Percentiles rank a stretch among this genome's conserved stretches.
phyloP scores from a whole-genome alignment of 176 grass and related monocot genomes.

The Tuctoria greenei region DNA sequence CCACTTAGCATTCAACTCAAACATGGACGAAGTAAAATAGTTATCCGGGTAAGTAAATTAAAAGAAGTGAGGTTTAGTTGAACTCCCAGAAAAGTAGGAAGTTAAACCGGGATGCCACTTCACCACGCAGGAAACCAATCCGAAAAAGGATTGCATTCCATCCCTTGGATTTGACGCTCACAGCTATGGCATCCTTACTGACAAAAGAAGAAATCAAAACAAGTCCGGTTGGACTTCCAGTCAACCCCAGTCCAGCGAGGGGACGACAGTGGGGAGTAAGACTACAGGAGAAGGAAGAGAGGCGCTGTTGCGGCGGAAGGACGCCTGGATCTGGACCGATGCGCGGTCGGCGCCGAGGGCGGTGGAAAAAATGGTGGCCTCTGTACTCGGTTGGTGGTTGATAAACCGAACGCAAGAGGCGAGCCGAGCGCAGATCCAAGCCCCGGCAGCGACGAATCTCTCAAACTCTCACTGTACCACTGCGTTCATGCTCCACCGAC shows the following conservation, averaged over 20 bases:
- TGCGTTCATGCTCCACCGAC: conserved; percentile 41
- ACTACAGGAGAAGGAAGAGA: not conserved
- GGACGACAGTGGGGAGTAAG: not conserved
- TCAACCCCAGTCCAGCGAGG: not conserved
- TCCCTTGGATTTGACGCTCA: not conserved
- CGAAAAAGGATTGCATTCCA: not conserved
- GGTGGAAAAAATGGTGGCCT: not conserved
- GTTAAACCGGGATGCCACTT: not conserved
- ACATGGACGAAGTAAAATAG: not conserved
- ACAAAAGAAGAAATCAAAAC: not conserved
- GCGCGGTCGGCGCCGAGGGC: not conserved
- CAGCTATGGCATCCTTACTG: not conserved
- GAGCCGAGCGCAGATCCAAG: not conserved
- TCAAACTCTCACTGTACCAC: conserved; percentile 25
- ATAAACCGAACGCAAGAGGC: not conserved
- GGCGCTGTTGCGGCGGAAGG: not conserved
- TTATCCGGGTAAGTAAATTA: not conserved
- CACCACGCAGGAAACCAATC: not conserved
- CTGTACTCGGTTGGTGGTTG: not conserved
- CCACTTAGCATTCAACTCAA: not conserved
- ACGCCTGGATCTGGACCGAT: conserved; percentile 26
- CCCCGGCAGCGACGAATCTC: conserved; percentile 16
- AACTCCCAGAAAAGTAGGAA: not conserved
- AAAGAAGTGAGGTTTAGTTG: not conserved
- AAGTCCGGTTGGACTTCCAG: not conserved